Base-by-base conservation (phyloP, 176 grass and related monocot species). In the Oryza nivara region DNA sequence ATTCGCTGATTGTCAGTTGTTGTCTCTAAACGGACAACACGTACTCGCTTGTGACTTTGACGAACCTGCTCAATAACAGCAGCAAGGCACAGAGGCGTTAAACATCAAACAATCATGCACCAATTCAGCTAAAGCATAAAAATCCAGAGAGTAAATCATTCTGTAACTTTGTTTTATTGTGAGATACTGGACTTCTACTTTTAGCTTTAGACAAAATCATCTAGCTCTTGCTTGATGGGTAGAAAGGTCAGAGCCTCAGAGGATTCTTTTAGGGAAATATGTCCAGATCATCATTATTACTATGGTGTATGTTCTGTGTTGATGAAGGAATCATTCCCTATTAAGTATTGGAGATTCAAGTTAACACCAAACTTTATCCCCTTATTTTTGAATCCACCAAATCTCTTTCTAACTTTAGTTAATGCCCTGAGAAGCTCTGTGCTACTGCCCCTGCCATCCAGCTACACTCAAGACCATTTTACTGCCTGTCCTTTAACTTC, bases 1-100 rank as follows among this genome's bases (percentile, higher is more conserved):
- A 96, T 86, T 8, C 90, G 83, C 76, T 91, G 83, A 71, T 66
- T 88, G 41, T 96, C 90, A 52, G 82, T 92, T 11, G 90, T 96
- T 17, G 97, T 96, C 61, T 82, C 96, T 78, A 99, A 74, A 84
- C 91, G 93, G 26, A 99, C 91, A 26, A 99, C 93, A 52, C 93
- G 89, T 68, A 92, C 85, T 86, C 91, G 88, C 71, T 80, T 96
- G 84, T 99, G 96, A 74, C 85, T 94, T 76, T 89, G 89, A 14
- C 88, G 81, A 65, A 89, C 71, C 96, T 99, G 85, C 80, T 77
- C 19, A 80, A 75, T 72, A 41, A 66, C 38, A 87, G 22, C 32
- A 77, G 68, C 52, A 73, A 75, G 84, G 49, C 67, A 81, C 36
- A 91, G 14, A 48, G 54, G 36, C 70, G 81, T 64, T 25, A 85